Evolutionary conservation across 2,329 filamentous ascomycete species (phyloP), one percentile per base, ranked within the genome.

Genomic region (Coniochaeta hoffmannii): DNA sequence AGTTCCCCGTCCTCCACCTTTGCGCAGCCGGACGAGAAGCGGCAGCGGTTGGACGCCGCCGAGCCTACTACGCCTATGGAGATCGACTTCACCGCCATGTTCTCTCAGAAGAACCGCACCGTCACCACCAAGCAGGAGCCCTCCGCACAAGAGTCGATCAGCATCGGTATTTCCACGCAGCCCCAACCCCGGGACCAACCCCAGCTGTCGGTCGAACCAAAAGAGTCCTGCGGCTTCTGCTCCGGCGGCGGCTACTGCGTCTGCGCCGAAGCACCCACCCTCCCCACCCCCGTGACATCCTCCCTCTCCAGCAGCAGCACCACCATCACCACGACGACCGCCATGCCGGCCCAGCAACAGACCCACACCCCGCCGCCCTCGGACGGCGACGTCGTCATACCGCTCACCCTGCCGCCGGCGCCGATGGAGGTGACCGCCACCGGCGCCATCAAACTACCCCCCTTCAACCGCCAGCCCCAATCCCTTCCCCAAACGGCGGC

Each of bases 201-300:
- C 17, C 65, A 73, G 19, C 49, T 56, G 4, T 60, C 65, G 14
- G 69, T 79, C 41, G 72, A 75, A 11, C 75, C 80, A 5, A 79
- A 82, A 59, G 89, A 93, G 63, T 80, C 82, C 19, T 94, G 89
- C 67, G 89, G 89, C 7, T 94, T 94, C 72, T 94, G 89, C 70
- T 83, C 86, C 59, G 88, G 92, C 57, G 88, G 88, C 4, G 91
- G 87, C 0, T 89, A 89, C 63, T 94, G 89, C 65, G 84, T 91
- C 61, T 94, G 89, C 69, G 89, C 88, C 24, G 89, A 92, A 10
- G 61, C 65, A 17, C 31, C 49, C 30, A 32, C 14, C 26, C 32
- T 51, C 3, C 28, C 49, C 6, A 65, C 67, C 57, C 59, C 63
- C 14, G 31, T 34, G 31, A 51, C 49, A 22, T 51, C 46, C 26